Conservation (phyloP, 2,329 filamentous ascomycete genomes). For the Aspergillus fumigatus region DNA sequence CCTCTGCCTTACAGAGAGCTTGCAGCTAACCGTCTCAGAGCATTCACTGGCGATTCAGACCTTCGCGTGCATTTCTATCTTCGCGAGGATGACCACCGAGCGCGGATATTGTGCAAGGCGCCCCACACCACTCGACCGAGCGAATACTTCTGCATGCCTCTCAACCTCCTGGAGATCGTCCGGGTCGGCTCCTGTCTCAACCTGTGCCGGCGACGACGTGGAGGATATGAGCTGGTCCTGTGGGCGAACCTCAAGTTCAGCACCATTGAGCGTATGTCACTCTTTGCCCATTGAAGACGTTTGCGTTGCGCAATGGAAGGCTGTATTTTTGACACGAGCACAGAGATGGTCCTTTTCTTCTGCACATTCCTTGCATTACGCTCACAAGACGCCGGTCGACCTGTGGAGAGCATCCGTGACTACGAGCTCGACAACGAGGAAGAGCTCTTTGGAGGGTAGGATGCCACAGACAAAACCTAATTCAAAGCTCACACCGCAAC, state of each 20-base stretch:
- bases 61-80: slow-evolving; percentile 50
- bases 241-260: slow-evolving; percentile 55
- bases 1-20: no score
- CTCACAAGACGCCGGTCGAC: slow-evolving; percentile 47
- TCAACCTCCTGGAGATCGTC: slow-evolving; percentile 43
- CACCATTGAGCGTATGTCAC: slow-evolving; percentile 48
- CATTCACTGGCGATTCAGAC: slow-evolving; percentile 44
- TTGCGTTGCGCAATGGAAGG: no score
- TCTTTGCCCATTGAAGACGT: no score
- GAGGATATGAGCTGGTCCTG: slow-evolving; percentile 40
- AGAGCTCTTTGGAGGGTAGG: slow-evolving; percentile 48
- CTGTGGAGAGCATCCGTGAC: slow-evolving; percentile 41
- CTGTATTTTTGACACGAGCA: no score
- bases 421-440: slow-evolving; percentile 47
- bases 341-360: slow-evolving; percentile 54
- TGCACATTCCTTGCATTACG: slow-evolving; percentile 55
- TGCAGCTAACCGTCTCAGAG: slow-evolving; percentile 22
- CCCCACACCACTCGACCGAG: slow-evolving; percentile 36
- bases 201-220: slow-evolving; percentile 32
- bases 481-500: slow-evolving; percentile 6
- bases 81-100: slow-evolving; percentile 47
- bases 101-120: slow-evolving; percentile 51
- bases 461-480: background rate
- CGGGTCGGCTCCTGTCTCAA: slow-evolving; percentile 37
- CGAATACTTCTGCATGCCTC: slow-evolving; percentile 47